Conservation (phyloP, 1,139 yeast species). For the Hyphopichia wangnamkhiaoensis region DNA sequence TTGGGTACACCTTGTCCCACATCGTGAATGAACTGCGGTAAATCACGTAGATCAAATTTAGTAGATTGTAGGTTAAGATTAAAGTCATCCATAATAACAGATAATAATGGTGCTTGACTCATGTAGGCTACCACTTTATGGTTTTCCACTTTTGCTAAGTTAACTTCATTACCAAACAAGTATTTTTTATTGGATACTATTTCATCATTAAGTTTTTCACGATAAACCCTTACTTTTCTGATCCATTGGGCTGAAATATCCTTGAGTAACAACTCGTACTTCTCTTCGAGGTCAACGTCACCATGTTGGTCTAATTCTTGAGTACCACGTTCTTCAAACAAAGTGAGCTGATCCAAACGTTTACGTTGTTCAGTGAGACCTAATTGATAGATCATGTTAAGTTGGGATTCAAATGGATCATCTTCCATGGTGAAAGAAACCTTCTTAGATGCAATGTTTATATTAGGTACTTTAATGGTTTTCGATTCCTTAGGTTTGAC, state of each 20-base stretch:
- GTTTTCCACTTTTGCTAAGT: conserved; percentile 47
- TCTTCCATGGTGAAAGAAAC: conserved; percentile 63
- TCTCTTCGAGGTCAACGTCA: conserved; percentile 9
- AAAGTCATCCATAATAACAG: conserved; percentile 56
- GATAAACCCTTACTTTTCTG: conserved; percentile 52
- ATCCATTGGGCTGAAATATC: conserved; percentile 41
- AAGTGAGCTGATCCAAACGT: conserved; percentile 56
- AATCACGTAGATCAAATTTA: conserved; percentile 48
- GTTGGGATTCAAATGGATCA: conserved; percentile 83
- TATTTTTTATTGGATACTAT: conserved; percentile 54
- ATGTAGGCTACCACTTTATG: conserved; percentile 60
- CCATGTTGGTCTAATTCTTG: conserved; percentile 6
- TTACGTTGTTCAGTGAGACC: conserved; percentile 72
- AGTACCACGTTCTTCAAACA: conserved; percentile 44
- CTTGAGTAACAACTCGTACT: conserved; percentile 16
- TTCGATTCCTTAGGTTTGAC: conserved; percentile 38
- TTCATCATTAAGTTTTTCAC: conserved; percentile 41
- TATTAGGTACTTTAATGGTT: conserved; percentile 53
- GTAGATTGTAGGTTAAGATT: conserved; percentile 58
- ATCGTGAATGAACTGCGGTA: conserved; percentile 63
- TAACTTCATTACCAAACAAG: conserved; percentile 45
- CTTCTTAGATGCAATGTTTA: conserved; percentile 49
- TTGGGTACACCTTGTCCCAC: conserved; percentile 84
- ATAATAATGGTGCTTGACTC: conserved; percentile 64
- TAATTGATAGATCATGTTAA: conserved; percentile 73